A percentile compares a stretch with the other conserved stretches of the same genome.
Evolutionary conservation across 2,329 filamentous ascomycete genomes (phyloP).

Genomic region (Orbilia blumenaviensis): DNA sequence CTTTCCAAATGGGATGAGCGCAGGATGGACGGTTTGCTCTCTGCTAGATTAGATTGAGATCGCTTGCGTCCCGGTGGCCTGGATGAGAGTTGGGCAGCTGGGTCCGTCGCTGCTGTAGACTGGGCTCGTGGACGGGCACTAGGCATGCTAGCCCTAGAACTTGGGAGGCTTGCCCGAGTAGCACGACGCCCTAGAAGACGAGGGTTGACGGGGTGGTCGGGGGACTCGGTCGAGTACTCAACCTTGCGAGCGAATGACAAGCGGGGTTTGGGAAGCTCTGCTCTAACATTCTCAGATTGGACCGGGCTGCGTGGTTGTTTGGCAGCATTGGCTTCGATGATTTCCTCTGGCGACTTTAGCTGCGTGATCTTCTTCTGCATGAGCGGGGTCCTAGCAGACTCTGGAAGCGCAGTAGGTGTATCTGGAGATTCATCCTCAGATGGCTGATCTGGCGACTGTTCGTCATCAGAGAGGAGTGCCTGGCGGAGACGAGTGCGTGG

Average conservation of each 20-base stretch:
- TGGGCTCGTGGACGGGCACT: slow-evolving; percentile 25
- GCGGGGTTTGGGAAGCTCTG: not conserved
- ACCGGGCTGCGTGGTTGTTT: slow-evolving; percentile 8
- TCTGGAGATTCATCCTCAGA: not conserved
- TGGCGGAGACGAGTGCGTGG: slow-evolving; percentile 31
- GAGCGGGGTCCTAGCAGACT: slow-evolving; percentile 26
- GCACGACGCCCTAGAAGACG: slow-evolving; percentile 4
- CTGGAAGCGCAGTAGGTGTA: not conserved
- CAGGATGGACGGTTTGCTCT: not conserved
- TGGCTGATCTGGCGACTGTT: slow-evolving; percentile 10
- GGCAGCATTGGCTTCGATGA: not conserved
- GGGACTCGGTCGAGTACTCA: slow-evolving; percentile 3
- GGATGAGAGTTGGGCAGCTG: not conserved
- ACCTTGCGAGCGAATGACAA: slow-evolving; percentile 25
- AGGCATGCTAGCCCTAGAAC: not conserved
- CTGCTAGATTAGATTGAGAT: slow-evolving; percentile 16
- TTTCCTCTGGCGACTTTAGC: slow-evolving; percentile 23
- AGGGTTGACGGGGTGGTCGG: not conserved
- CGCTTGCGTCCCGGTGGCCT: slow-evolving; percentile 28
- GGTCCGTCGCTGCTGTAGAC: not conserved
- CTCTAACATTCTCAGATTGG: not conserved
- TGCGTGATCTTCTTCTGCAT: slow-evolving; percentile 45
- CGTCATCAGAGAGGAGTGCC: slow-evolving; percentile 20
- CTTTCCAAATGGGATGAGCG: not conserved
- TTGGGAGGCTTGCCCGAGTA: not conserved